Conservation (phyloP, 331 rosid species). For the Cydonia oblonga region DNA sequence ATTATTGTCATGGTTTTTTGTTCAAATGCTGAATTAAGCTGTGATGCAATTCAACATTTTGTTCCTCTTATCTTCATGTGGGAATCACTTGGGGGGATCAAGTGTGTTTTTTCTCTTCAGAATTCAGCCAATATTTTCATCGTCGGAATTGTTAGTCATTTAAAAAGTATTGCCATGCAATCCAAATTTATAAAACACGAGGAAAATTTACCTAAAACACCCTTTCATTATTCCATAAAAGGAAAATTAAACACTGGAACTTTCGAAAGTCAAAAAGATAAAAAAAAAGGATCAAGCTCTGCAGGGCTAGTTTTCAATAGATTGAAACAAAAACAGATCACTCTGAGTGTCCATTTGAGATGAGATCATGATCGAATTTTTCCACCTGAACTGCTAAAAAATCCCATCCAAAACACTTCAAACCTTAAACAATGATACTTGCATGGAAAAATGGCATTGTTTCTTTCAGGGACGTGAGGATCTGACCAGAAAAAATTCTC, state of each 20-base stretch:
- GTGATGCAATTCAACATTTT: too few species aligned
- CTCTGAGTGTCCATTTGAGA: too few species aligned
- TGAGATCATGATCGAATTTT: not conserved
- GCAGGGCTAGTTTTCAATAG: not conserved
- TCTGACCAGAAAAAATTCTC: slow-evolving; percentile 17
- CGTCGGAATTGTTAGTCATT: not conserved
- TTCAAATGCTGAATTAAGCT: not conserved
- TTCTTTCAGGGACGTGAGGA: slow-evolving; percentile 20
- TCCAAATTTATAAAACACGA: not conserved
- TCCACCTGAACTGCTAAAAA: not conserved
- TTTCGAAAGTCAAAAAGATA: not conserved
- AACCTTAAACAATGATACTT: not conserved
- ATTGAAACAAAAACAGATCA: not conserved
- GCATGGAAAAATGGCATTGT: slow-evolving; percentile 9
- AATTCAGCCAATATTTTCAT: not conserved
- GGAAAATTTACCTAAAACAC: not conserved
- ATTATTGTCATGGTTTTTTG: too few species aligned
- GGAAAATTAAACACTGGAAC: not conserved
- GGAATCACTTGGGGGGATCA: too few species aligned
- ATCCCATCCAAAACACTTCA: not conserved
- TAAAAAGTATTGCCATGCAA: not conserved
- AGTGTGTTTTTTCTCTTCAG: not conserved
- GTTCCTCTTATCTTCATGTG: not conserved
- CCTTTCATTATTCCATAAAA: slow-evolving; percentile 2
- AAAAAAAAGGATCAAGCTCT: not conserved